Percentiles rank a stretch among this genome's conserved stretches.
Evolutionary conservation across 129 eudicot genomes (phyloP).

Genomic region (Flaveria linearis): DNA sequence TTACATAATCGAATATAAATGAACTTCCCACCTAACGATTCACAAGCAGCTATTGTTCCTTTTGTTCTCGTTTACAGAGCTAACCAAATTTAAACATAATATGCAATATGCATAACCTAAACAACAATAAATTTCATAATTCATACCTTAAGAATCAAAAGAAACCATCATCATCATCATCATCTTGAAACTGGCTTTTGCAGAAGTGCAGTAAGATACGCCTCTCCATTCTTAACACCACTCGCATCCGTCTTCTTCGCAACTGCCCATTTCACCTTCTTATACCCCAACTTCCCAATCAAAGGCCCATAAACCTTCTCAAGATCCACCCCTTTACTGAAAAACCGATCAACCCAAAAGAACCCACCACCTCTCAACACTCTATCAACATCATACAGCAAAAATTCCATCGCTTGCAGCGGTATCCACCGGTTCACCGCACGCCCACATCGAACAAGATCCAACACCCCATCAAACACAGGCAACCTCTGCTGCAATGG

Average conservation of each 20-base stretch:
- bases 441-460: slow-evolving; percentile 85
- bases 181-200: slow-evolving; percentile 82
- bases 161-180: slow-evolving; percentile 17
- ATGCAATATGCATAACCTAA: neutral
- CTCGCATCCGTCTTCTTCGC: slow-evolving; percentile 75
- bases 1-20: too few relatives aligned
- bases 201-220: slow-evolving; percentile 85
- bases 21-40: too few relatives aligned
- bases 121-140: neutral
- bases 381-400: slow-evolving; percentile 88
- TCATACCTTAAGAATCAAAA: slow-evolving; percentile 32
- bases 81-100: neutral
- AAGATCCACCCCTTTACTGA: slow-evolving; percentile 77
- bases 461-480: slow-evolving; percentile 87
- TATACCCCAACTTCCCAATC: slow-evolving; percentile 82
- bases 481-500: slow-evolving; percentile 95
- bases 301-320: slow-evolving; percentile 77
- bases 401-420: slow-evolving; percentile 60
- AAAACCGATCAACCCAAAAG: slow-evolving; percentile 78
- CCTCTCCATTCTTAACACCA: slow-evolving; percentile 94
- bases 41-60: too few relatives aligned
- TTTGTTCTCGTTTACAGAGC: too few relatives aligned
- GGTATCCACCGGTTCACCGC: slow-evolving; percentile 99
- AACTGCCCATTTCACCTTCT: slow-evolving; percentile 92
- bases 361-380: slow-evolving; percentile 94